Percentiles rank a stretch among this genome's conserved stretches.
Conservation (phyloP, 1,284 basidiomycete species). For the Takashimella koratensis region DNA sequence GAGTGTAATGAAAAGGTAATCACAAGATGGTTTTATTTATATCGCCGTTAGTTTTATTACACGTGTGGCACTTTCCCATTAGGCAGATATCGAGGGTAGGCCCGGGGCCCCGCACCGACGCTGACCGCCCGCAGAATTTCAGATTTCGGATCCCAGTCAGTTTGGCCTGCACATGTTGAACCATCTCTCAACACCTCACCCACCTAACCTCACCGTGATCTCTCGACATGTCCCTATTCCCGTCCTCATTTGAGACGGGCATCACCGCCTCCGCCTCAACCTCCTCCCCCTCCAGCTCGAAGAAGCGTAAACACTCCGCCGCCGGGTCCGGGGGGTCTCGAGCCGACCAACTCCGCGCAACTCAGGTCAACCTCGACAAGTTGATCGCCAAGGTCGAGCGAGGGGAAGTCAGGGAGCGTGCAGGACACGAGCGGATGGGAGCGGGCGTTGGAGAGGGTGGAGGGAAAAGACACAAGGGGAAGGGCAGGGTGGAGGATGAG, state of each 20-base stretch:
- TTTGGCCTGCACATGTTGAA: too few relatives aligned
- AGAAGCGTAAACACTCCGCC: constrained; percentile 64
- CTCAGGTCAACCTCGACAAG: constrained; percentile 70
- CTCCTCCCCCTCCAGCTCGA: neutral
- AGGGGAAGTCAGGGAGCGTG: constrained; percentile 31
- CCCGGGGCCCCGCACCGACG: too few relatives aligned
- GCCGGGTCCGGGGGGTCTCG: neutral
- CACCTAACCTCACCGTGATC: too few relatives aligned
- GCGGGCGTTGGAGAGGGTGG: constrained; percentile 12
- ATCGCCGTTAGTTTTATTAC: too few relatives aligned
- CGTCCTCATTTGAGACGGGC: constrained; percentile 36
- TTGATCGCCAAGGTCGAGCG: constrained; percentile 62
- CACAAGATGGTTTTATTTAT: too few relatives aligned
- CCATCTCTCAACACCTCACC: too few relatives aligned
- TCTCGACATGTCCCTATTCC: constrained; percentile 39
- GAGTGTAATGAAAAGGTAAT: too few relatives aligned
- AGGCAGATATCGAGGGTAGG: too few relatives aligned
- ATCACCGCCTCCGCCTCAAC: constrained; percentile 17
- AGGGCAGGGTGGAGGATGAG: constrained; percentile 9
- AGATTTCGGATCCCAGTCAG: too few relatives aligned
- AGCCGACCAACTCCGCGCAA: constrained; percentile 40
- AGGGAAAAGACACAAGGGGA: constrained; percentile 29
- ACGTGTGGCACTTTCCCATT: too few relatives aligned
- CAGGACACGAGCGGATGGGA: constrained; percentile 17
- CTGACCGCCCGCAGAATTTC: too few relatives aligned